Conservation (phyloP, 73 alveolate genomes). For the Breviolum minutum region DNA sequence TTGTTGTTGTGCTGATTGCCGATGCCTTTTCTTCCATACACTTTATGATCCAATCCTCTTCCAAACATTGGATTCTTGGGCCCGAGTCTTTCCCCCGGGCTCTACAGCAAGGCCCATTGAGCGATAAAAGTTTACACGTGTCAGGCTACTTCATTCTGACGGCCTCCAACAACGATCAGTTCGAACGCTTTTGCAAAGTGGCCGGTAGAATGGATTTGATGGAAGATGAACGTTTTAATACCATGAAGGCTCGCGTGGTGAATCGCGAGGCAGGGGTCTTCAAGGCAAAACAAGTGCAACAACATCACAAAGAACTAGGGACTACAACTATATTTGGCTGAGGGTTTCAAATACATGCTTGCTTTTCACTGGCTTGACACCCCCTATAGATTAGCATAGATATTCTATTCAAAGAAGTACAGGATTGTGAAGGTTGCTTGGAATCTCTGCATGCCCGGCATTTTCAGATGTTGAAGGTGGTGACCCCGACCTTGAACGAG, state of each 20-base stretch:
- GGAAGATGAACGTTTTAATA: slow-evolving; percentile 65
- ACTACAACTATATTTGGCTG: too few relatives aligned
- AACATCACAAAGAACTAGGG: too few relatives aligned
- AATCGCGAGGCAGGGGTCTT: slow-evolving; percentile 21
- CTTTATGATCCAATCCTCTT: background rate
- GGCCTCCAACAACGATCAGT: slow-evolving; percentile 94
- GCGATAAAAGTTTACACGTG: too few relatives aligned
- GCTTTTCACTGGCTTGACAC: too few relatives aligned
- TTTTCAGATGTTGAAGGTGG: background rate
- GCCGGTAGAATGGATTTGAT: slow-evolving; percentile 81
- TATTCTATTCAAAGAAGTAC: too few relatives aligned
- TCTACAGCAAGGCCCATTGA: too few relatives aligned
- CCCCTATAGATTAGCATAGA: too few relatives aligned
- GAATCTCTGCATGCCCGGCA: too few relatives aligned
- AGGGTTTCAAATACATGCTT: too few relatives aligned
- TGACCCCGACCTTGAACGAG: slow-evolving; percentile 83
- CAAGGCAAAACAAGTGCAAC: background rate
- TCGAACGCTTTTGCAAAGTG: slow-evolving; percentile 95
- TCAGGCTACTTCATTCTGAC: slow-evolving; percentile 90
- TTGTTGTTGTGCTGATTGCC: background rate
- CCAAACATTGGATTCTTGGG: background rate
- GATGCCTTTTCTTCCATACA: background rate
- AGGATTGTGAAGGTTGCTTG: too few relatives aligned
- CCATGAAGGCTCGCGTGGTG: slow-evolving; percentile 91
- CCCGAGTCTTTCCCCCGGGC: too few relatives aligned